Conservation (phyloP, 768 basidiomycete genomes). For the Sporobolomyces phaffii region DNA sequence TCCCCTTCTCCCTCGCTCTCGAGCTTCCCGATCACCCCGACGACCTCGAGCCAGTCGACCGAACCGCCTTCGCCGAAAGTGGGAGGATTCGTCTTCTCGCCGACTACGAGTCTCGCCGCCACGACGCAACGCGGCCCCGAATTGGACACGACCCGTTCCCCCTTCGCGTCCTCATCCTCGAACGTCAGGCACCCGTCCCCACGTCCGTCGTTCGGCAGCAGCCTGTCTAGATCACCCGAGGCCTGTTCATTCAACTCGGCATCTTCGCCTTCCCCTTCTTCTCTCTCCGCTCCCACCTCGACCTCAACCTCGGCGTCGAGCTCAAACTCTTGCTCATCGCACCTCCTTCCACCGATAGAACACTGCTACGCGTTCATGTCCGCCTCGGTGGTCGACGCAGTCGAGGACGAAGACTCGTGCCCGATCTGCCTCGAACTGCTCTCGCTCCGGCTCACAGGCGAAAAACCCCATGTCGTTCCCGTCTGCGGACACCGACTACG, state of each 20-base stretch:
- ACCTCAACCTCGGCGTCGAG: not conserved
- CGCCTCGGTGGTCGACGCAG: conserved; percentile 1
- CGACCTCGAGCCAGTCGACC: conserved; percentile 3
- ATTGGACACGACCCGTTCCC: not conserved
- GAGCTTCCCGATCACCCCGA: conserved; percentile 10
- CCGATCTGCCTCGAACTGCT: conserved; percentile 95
- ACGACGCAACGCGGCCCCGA: not conserved
- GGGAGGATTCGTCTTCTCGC: conserved; percentile 2
- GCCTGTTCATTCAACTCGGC: not conserved
- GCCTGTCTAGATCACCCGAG: not conserved
- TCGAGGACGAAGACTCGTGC: conserved; percentile 71
- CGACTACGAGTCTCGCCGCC: not conserved
- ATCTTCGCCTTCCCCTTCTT: not conserved
- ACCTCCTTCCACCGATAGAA: not conserved
- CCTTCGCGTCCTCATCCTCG: conserved; percentile 7
- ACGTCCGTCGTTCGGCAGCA: not conserved
- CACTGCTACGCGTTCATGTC: conserved; percentile 8
- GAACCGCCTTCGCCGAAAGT: not conserved
- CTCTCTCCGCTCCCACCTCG: not conserved
- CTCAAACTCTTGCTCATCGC: not conserved
- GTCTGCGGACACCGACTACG: conserved; percentile 98
- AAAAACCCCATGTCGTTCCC: conserved; percentile 94
- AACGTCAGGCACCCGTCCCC: not conserved
- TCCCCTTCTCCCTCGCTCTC: not conserved
- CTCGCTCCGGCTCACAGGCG: conserved; percentile 84